Percentiles rank a stretch among this genome's conserved stretches.
These are phyloP conservation scores for Sextonia rubra DNA, from an alignment of 164 flowering plant genomes.

Conservation along the genomic window DNA sequence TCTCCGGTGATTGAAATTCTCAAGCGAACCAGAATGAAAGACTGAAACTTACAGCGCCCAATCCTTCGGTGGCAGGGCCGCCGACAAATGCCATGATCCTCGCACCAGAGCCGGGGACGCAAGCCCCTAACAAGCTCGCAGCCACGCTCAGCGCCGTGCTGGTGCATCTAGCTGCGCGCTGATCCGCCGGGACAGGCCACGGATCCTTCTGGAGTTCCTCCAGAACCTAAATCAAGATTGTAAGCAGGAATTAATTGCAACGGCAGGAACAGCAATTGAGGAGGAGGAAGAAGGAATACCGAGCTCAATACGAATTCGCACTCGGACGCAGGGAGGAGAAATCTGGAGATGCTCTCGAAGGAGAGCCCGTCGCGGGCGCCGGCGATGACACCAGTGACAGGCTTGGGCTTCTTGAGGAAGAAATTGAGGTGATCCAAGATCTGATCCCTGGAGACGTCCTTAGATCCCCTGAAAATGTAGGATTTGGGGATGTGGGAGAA, in stretches of 20 bases:
- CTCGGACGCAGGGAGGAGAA: slow-evolving; percentile 83
- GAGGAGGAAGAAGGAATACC: slow-evolving; percentile 11
- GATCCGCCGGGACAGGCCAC: slow-evolving; percentile 79
- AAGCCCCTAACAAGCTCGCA: slow-evolving; percentile 81
- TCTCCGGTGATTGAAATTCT: neutral
- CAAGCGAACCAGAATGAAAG: neutral
- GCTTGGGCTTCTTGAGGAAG: slow-evolving; percentile 27
- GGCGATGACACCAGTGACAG: neutral
- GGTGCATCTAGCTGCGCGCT: slow-evolving; percentile 72
- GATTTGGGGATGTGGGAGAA: slow-evolving; percentile 81
- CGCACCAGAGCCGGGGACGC: slow-evolving; percentile 84
- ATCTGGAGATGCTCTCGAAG: slow-evolving; percentile 44
- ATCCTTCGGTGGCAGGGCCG: slow-evolving; percentile 98
- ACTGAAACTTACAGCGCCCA: slow-evolving; percentile 61
- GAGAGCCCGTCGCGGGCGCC: slow-evolving; percentile 35
- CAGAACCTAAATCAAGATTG: slow-evolving; percentile 42
- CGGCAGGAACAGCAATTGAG: neutral
- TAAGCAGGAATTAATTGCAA: neutral
- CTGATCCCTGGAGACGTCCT: slow-evolving; percentile 82
- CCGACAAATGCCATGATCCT: slow-evolving; percentile 86
- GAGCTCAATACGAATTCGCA: slow-evolving; percentile 73
- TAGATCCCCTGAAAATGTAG: slow-evolving; percentile 75
- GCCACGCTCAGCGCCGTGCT: slow-evolving; percentile 97
- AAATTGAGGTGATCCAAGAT: slow-evolving; percentile 87
- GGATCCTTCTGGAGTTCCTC: slow-evolving; percentile 89